phyloP scores from a whole-genome alignment of 2,329 filamentous ascomycete species.

The Fusarium transvaalense region DNA sequence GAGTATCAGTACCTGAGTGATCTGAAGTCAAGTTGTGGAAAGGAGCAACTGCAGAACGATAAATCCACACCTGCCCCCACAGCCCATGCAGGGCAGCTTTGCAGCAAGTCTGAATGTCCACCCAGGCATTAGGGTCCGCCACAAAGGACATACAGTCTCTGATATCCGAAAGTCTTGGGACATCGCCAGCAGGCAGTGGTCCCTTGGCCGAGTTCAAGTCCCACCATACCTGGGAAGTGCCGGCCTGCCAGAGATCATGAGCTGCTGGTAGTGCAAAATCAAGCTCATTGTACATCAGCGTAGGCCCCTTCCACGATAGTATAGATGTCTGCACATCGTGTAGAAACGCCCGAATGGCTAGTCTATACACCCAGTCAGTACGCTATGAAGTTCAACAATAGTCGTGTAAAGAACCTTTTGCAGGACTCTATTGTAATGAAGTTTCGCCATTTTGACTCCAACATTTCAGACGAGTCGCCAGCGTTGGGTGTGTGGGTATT shows the following conservation, averaged over 20 bases:
- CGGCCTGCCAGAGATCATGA: conserved; percentile 42
- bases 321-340: conserved; percentile 45
- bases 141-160: conserved; percentile 33
- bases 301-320: conserved; percentile 38
- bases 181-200: conserved; percentile 11
- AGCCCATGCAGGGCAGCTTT: conserved; percentile 39
- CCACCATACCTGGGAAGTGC: conserved; percentile 37
- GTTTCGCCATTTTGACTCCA: conserved; percentile 43
- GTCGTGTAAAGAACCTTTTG: conserved; percentile 37
- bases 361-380: conserved; percentile 34
- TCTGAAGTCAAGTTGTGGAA: conserved; percentile 11
- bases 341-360: conserved; percentile 43
- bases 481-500: conserved; percentile 25
- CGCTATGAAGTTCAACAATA: not conserved
- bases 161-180: conserved; percentile 39
- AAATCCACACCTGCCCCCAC: conserved; percentile 46
- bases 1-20: conserved; percentile 18
- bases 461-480: conserved; percentile 29
- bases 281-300: conserved; percentile 44
- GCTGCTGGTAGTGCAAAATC: conserved; percentile 40
- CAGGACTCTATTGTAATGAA: conserved; percentile 40
- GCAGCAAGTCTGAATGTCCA: conserved; percentile 40
- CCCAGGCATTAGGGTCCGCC: conserved; percentile 32
- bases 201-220: conserved; percentile 35
- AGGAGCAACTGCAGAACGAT: conserved; percentile 40